Base-by-base conservation (phyloP, 257 asterid genomes). In the Verbena officinalis region DNA sequence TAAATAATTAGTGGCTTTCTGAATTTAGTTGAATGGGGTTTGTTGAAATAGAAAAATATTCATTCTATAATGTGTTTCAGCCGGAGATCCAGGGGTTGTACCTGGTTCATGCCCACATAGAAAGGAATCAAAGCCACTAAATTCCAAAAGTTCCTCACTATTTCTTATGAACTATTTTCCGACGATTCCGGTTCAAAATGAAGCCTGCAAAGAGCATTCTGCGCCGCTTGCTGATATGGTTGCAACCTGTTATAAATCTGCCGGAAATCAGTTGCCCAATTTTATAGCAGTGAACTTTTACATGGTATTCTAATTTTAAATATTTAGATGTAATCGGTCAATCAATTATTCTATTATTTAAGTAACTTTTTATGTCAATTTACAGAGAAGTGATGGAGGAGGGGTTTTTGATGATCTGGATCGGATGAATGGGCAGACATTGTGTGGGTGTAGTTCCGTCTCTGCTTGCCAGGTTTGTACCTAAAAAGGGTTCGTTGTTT, bases 301-400 rank as follows among this genome's bases (percentile, higher is more conserved):
- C 97, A 93, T 93, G 99, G 98, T 93, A 90, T 53, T 62, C n/a
- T n/a, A n/a, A n/a, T n/a, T n/a, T n/a, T n/a, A n/a, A 24, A 65
- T 27, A 55, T 53, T 63, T 69, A 38, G 14, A 50, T 40, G 14
- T 38, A 54, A 0, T 19, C 21, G 7, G 62, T 34, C 34, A 20
- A 20, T 39, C 44, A 67, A 20, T 46, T 42, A 13, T 34, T 19
- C 10, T 62, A 46, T 43, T 15, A n/a, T 60, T 33, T 62, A 12
- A 63, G 66, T 62, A 49, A 63, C 60, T 55, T 23, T 65, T 71
- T 62, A 46, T 65, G 14, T 73, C 34, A 9, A 66, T 63, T 68
- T 84, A 78, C 96, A 89, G 98, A 87, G 99, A 67, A 93, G 99
- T 73, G 99, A 90, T 71, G 99, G 99, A 30, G 96, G 97, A 81